Base-by-base conservation (phyloP, 2,329 filamentous ascomycete genomes). In the Xylaria sp. region DNA sequence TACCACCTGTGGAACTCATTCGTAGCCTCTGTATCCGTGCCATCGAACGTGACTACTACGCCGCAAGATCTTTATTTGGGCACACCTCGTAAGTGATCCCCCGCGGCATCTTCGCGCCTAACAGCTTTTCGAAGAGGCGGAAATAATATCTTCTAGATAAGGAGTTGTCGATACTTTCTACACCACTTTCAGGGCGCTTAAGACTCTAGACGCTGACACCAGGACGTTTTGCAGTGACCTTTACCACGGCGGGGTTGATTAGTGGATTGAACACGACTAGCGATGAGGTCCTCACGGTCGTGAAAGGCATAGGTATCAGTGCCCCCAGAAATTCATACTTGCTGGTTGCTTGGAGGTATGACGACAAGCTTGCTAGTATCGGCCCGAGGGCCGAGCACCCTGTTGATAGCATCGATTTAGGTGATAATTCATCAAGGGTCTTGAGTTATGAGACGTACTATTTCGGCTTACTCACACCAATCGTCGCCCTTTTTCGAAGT, bases 381-480 rank as follows among this genome's bases (percentile, higher is more conserved):
- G 65, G 63, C 15, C 42, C 62, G 17, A 53, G 66, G 6, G 70
- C 70, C 1, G 71, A 73, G 51, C 71, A 72, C 46, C 68, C 71
- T 0, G 69, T 64, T 19, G 66, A 74, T 14, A 60, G 73, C 17
- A 63, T 70, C 17, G 65, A 67, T 12, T 25, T 63, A n/a, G 70
- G 67, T 2, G 53, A 67, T 23, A 67, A 64, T 2, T 63, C 64
- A 14, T 73, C 72, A 6, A 60, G 67, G 33, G 69, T 71, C 42
- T 51, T 73, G 9, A 73, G 70, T 17, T 73, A 71, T 49, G 72
- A 73, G 60, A 72, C 71, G 17, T 73, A 71, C 43, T 73, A 73
- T 45, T 45, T 64, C 6, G 69, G 67, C 4, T 58, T 66, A 38
- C 15, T 57, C 7, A 70, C 68, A 6, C 60, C 55, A 4, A 25